Evolutionary conservation across 129 eudicot genomes (phyloP).

Genomic region (Ambrosia artemisiifolia): DNA sequence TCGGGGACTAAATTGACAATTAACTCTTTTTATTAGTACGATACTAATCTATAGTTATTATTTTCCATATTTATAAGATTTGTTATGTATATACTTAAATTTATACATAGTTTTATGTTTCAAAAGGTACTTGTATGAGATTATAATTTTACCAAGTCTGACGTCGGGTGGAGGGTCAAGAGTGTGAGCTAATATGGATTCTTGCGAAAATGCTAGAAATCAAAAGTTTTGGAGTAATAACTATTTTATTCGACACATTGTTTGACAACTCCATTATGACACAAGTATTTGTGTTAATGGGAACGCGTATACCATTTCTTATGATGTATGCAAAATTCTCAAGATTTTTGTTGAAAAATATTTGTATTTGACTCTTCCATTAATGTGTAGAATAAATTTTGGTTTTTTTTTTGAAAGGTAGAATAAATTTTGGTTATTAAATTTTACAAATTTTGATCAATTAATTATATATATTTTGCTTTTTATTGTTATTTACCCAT

Average conservation of each 20-base stretch:
- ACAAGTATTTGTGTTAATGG: not conserved
- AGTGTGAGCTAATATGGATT: no score
- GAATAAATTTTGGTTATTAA: not conserved
- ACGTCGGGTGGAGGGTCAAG: no score
- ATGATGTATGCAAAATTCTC: not conserved
- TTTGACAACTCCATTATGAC: not conserved
- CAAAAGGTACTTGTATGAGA: no score
- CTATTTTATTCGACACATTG: not conserved
- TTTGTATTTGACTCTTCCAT: conserved; percentile 2
- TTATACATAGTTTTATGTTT: no score
- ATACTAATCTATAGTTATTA: no score
- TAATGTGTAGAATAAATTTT: not conserved
- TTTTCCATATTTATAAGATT: no score
- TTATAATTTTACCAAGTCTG: no score
- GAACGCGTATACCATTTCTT: not conserved
- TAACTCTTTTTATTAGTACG: no score
- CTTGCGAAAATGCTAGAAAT: not conserved
- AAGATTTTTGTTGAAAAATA: not conserved
- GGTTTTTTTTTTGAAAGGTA: not conserved
- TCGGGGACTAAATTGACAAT: no score
- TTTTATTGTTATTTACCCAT: not conserved
- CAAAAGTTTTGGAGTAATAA: not conserved
- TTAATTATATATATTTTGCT: not conserved
- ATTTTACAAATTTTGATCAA: no score
- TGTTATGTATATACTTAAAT: no score